These are phyloP conservation scores for Herpetomonas tarakana DNA, from an alignment of 208 protist species.

Conservation along the genomic window DNA sequence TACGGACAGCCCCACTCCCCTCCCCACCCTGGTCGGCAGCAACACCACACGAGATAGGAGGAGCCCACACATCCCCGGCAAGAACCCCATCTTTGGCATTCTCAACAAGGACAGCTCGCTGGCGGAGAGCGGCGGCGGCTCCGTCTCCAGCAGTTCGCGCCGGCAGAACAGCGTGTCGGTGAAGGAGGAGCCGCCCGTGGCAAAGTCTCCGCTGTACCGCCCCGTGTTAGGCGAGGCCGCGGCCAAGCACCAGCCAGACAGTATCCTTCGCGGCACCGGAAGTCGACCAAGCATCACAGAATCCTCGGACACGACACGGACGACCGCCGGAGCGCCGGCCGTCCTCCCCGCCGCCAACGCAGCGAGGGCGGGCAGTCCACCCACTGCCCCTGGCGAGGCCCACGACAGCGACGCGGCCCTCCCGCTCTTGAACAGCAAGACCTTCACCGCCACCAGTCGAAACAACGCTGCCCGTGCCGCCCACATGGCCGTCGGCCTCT, in stretches of 20 bases:
- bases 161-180: constrained; percentile 7
- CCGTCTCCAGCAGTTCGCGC: not conserved
- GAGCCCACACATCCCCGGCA: constrained; percentile 18
- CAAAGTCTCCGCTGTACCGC: not conserved
- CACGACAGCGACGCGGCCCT: not conserved
- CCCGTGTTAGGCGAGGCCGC: not conserved
- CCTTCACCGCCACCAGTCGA: constrained; percentile 11
- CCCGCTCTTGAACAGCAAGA: constrained; percentile 1
- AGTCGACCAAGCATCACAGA: not conserved
- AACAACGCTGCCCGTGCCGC: constrained; percentile 24
- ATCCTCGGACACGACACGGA: not conserved
- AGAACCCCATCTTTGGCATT: constrained; percentile 44
- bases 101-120: constrained; percentile 34
- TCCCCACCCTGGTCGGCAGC: not conserved
- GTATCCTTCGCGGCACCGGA: constrained; percentile 9
- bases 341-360: too few relatives aligned
- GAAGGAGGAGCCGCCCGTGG: constrained; percentile 2
- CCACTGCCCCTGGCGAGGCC: not conserved
- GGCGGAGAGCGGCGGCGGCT: constrained; percentile 10
- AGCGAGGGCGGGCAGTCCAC: too few relatives aligned
- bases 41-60: not conserved
- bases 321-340: not conserved
- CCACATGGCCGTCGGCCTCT: constrained; percentile 17
- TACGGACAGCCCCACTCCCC: constrained; percentile 7
- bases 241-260: not conserved